These are phyloP conservation scores for Alternaria triticina DNA, from an alignment of 2,329 filamentous ascomycete species.

Conservation along the genomic window DNA sequence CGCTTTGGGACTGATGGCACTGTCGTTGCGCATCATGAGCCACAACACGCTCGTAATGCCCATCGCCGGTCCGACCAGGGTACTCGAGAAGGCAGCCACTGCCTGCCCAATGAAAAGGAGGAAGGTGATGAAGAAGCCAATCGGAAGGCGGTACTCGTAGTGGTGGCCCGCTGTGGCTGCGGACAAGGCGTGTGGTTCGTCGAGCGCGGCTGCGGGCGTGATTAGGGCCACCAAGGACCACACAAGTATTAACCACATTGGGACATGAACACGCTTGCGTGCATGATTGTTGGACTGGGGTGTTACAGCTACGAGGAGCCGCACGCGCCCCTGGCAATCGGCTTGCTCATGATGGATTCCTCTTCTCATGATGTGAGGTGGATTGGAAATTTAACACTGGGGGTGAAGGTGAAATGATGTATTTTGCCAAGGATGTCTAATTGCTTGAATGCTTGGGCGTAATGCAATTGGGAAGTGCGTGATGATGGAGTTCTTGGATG, in stretches of 20 bases:
- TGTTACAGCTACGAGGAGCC: not conserved
- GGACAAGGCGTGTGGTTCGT: not conserved
- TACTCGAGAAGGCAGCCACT: not conserved
- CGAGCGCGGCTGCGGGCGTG: not conserved
- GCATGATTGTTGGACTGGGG: not conserved
- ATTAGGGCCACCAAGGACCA: not conserved
- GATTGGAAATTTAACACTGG: too few species aligned
- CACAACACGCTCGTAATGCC: not conserved
- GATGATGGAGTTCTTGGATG: too few species aligned
- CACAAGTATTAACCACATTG: too few species aligned
- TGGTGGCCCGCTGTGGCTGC: not conserved
- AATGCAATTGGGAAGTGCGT: too few species aligned
- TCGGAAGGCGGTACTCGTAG: not conserved
- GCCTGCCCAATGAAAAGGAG: not conserved
- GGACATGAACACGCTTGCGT: not conserved
- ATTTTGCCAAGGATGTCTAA: too few species aligned
- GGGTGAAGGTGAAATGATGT: too few species aligned
- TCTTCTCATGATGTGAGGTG: too few species aligned
- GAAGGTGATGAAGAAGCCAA: not conserved
- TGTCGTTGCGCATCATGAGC: not conserved
- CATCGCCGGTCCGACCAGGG: not conserved
- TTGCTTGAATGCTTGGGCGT: too few species aligned
- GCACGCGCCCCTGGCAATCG: too few species aligned
- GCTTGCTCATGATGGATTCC: too few species aligned
- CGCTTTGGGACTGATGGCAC: not conserved